Evolutionary conservation across 768 basidiomycete species (phyloP).

Genomic region (Tulasnella sp.): DNA sequence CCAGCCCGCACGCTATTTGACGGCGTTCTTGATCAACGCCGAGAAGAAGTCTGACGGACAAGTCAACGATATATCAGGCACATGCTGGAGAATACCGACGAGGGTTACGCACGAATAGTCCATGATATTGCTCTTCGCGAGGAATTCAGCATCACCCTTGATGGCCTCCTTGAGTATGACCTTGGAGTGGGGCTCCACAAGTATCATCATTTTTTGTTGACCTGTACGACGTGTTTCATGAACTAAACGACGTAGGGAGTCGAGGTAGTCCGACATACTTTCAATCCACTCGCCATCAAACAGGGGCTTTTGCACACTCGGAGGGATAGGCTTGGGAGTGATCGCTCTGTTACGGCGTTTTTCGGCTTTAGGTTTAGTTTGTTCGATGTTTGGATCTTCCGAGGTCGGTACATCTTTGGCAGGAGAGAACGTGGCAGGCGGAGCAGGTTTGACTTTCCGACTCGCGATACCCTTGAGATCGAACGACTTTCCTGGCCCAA

Average conservation of each 20-base stretch:
- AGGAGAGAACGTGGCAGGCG: no score
- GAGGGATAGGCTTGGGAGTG: conserved; percentile 19
- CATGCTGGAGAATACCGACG: neutral
- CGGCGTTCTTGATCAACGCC: conserved; percentile 56
- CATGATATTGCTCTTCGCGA: conserved; percentile 69
- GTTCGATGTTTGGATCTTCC: neutral
- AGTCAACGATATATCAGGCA: neutral
- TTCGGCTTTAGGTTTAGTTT: neutral
- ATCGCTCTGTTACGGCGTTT: neutral
- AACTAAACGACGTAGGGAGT: neutral
- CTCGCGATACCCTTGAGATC: conserved; percentile 79
- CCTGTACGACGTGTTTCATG: conserved; percentile 28
- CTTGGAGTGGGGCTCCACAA: conserved; percentile 63
- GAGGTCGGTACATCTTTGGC: neutral
- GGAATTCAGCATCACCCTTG: conserved; percentile 56
- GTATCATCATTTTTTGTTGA: conserved; percentile 49
- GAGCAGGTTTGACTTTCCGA: conserved; percentile 44
- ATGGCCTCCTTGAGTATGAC: conserved; percentile 57
- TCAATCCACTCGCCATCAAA: conserved; percentile 84
- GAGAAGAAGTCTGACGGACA: conserved; percentile 43
- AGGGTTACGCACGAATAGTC: conserved; percentile 63
- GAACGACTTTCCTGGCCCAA: conserved; percentile 45
- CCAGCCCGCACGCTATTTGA: conserved; percentile 63
- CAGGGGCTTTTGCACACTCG: conserved; percentile 40
- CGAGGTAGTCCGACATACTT: conserved; percentile 30